Conservation (phyloP, 352 stramenopile genomes). For the Phytopythium delawarense region DNA sequence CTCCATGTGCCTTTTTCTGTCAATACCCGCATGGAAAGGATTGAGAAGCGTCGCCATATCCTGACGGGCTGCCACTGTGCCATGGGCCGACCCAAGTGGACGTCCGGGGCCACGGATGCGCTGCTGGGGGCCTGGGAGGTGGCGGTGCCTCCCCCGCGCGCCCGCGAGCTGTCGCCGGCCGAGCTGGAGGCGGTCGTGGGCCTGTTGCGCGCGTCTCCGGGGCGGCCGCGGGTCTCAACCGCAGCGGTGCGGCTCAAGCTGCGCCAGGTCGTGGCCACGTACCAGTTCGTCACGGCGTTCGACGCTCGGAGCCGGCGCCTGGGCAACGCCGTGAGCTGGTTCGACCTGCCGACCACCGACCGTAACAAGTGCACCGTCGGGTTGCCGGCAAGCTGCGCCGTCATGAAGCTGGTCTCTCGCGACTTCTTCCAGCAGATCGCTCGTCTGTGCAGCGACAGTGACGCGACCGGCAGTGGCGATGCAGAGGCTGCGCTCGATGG, state of each 20-base stretch:
- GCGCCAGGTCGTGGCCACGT: conserved; percentile 26
- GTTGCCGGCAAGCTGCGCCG: conserved; percentile 22
- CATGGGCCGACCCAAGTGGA: neutral
- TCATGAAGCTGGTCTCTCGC: conserved; percentile 17
- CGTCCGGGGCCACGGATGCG: conserved; percentile 12
- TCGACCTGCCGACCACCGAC: conserved; percentile 21
- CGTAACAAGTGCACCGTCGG: conserved; percentile 19
- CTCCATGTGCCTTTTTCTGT: too few relatives aligned
- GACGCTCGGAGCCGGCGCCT: conserved; percentile 17
- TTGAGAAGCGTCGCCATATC: too few relatives aligned
- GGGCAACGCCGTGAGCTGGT: conserved; percentile 16
- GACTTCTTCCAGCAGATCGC: conserved; percentile 24
- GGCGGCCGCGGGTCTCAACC: conserved; percentile 5
- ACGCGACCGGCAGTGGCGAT: too few relatives aligned
- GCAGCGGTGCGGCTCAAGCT: conserved; percentile 22
- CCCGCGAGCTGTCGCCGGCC: conserved; percentile 15
- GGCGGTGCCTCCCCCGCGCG: conserved; percentile 22
- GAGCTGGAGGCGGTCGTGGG: conserved; percentile 23
- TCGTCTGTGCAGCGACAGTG: conserved; percentile 16
- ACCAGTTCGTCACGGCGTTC: conserved; percentile 26
- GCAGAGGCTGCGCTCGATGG: neutral
- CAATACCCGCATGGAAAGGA: too few relatives aligned
- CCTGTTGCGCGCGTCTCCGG: conserved; percentile 20
- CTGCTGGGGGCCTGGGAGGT: conserved; percentile 29
- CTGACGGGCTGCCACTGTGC: too few relatives aligned